Evolutionary conservation across 2,329 filamentous ascomycete species (phyloP), one percentile per base, ranked within the genome.

Genomic region (Neobulgaria alba): DNA sequence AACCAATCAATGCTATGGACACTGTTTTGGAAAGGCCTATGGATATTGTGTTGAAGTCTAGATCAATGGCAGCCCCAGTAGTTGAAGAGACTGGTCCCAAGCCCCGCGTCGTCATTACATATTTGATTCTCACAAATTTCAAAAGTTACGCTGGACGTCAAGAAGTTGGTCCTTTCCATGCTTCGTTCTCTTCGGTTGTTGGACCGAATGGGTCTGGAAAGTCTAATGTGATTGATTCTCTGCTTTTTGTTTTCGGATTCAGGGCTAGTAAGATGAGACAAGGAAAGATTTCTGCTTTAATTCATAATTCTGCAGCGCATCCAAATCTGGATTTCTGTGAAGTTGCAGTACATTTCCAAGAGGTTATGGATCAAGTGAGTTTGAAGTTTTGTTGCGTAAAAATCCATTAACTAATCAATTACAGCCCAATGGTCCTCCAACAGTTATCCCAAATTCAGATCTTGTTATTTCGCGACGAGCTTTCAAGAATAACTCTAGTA

Each of bases 201-300:
- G 93, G 92, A 1, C 92, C 93, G 36, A 98, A 98, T 61, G 92
- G 92, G 46, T 98, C 92, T 8, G 92, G 92, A 44, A 98, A 98
- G 62, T 96, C 92, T 16, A 98, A 98, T 56, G 93, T 98, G 48
- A 98, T 98, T 59, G 92, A 98, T 64, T 95, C 92, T 2, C 69
- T 98, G 19, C 76, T 98, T 1, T 98, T 98, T 57, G 92, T 98
- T n/a, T 98, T 98, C 59, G 92, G 93, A 39, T 98, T 98, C 68
- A 82, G 92, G 45, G 92, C 92, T 31, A 96, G 90, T 71, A 98
- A 98, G 67, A 98, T 98, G 92, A 77, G 92, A 57, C 92, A 98
- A 63, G 92, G 92, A 57, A 98, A 98, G 67, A 88, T 98, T 35
- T 98, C 92, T 1, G 92, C 92, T 3, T 69, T 98, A 36, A 98